These are phyloP conservation scores for Vitellaria paradoxa DNA, from an alignment of 179 eudicot genomes.

Conservation along the genomic window DNA sequence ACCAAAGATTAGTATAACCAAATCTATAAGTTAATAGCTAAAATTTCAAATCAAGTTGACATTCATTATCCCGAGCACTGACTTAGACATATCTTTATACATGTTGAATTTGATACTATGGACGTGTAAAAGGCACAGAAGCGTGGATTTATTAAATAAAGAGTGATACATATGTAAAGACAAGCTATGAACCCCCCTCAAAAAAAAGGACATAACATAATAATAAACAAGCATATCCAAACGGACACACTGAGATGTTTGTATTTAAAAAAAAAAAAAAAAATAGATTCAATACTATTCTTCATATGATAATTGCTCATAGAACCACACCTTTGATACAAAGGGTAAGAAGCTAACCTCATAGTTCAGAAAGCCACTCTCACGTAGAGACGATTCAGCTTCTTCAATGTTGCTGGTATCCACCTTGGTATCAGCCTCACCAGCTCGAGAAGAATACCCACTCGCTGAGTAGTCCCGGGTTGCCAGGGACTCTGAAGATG, in stretches of 20 bases:
- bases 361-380: constrained; percentile 78
- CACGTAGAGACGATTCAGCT: constrained; percentile 92
- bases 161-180: background rate
- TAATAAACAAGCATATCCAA: background rate
- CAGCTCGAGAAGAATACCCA: constrained; percentile 60
- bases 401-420: constrained; percentile 72
- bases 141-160: background rate
- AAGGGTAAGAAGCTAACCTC: constrained; percentile 48
- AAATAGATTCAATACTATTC: background rate
- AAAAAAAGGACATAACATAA: background rate
- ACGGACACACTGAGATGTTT: too few relatives aligned
- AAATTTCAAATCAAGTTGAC: constrained; percentile 1
- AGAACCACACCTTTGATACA: constrained; percentile 4
- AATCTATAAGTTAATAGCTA: background rate
- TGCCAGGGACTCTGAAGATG: constrained; percentile 80
- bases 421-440: constrained; percentile 38
- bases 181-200: background rate
- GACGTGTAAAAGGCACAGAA: background rate
- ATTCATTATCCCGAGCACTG: background rate
- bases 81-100: background rate
- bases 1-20: background rate
- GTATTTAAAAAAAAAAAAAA: background rate
- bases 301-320: background rate
- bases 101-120: background rate
- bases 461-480: constrained; percentile 76